Evolutionary conservation across 2,329 filamentous ascomycete species (phyloP).

Genomic region (Geosmithia flava): DNA sequence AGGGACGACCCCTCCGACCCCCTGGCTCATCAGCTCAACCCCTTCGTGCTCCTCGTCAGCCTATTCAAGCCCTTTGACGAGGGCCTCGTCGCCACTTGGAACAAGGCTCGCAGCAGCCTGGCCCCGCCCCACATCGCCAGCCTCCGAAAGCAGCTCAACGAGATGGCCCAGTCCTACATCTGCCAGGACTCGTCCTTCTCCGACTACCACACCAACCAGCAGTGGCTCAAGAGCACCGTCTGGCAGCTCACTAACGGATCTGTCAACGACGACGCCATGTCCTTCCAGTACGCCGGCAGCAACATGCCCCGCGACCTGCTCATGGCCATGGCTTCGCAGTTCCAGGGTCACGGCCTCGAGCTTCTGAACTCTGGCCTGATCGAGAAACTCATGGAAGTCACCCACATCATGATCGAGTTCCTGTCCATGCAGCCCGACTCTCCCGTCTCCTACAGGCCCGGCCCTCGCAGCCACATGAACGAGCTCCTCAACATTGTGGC

Average conservation of each 20-base stretch:
- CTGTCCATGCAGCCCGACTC: constrained; percentile 52
- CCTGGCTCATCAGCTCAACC: constrained; percentile 36
- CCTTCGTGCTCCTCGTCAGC: constrained; percentile 47
- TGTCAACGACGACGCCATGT: constrained; percentile 34
- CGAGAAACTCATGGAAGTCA: constrained; percentile 70
- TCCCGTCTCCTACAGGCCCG: constrained; percentile 48
- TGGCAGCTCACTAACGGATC: constrained; percentile 51
- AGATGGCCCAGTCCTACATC: constrained; percentile 38
- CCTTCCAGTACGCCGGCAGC: constrained; percentile 41
- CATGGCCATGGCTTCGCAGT: constrained; percentile 53
- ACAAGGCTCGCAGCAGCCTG: constrained; percentile 46
- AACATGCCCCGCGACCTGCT: constrained; percentile 52
- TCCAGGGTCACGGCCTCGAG: constrained; percentile 62
- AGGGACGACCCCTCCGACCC: constrained; percentile 47
- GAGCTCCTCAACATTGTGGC: constrained; percentile 57
- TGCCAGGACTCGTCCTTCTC: constrained; percentile 39
- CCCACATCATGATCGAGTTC: constrained; percentile 61
- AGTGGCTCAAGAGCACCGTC: constrained; percentile 51
- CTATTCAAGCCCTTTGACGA: constrained; percentile 58
- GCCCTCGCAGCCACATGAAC: constrained; percentile 62
- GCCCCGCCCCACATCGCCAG: constrained; percentile 41
- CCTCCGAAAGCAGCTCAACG: constrained; percentile 51
- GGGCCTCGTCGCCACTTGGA: constrained; percentile 51
- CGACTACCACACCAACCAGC: constrained; percentile 46
- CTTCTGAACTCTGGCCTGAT: constrained; percentile 64